Percentiles rank a stretch among this genome's conserved stretches.
Conservation (phyloP, 257 asterid species). For the Dorcoceras hygrometricum region DNA sequence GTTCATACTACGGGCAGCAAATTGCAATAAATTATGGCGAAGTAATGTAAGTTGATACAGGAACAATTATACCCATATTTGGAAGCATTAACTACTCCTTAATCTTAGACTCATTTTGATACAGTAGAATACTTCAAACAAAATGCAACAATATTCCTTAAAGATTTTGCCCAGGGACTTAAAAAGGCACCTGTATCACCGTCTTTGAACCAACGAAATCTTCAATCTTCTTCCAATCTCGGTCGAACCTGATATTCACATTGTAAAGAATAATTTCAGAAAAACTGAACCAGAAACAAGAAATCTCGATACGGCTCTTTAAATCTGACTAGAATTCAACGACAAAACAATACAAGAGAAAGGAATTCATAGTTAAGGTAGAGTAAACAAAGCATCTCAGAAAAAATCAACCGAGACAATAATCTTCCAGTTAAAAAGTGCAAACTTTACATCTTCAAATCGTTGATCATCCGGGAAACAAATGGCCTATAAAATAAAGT, state of each 20-base stretch:
- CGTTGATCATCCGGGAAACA: not conserved
- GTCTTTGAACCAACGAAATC: conserved; percentile 92
- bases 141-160: not conserved
- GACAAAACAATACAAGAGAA: not conserved
- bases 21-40: conserved; percentile 10
- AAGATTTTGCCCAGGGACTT: conserved; percentile 1
- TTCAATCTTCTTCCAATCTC: conserved; percentile 98
- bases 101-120: not conserved
- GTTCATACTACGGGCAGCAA: not conserved
- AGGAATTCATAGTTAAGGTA: not conserved
- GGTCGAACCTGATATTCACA: conserved; percentile 72
- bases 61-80: conserved; percentile 12
- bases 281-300: not conserved
- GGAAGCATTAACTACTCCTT: conserved; percentile 14
- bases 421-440: not conserved
- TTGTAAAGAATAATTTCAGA: conserved; percentile 29
- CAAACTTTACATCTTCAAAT: not conserved
- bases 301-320: not conserved
- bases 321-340: not conserved
- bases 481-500: not conserved
- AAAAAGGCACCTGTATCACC: conserved; percentile 72
- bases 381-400: not conserved
- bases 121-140: conserved; percentile 10
- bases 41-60: not conserved
- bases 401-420: not conserved